These are phyloP conservation scores for Mycena alexandri DNA, from an alignment of 768 basidiomycete species.

Conservation along the genomic window DNA sequence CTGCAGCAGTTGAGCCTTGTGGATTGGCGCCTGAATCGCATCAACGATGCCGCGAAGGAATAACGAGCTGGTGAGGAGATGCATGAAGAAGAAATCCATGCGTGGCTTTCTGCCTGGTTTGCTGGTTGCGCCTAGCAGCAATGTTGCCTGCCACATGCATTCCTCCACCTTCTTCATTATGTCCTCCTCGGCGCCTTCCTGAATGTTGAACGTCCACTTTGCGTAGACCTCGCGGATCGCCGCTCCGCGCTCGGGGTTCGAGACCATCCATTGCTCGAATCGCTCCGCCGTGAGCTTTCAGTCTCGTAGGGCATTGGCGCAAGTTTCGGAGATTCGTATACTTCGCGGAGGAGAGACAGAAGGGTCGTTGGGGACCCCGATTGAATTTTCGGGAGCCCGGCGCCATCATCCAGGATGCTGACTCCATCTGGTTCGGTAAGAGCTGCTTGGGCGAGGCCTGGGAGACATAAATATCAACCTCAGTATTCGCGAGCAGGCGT, in stretches of 20 bases:
- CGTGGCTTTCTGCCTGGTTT: conserved; percentile 62
- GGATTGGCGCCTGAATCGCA: conserved; percentile 46
- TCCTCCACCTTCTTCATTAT: conserved; percentile 63
- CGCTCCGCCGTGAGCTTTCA: not conserved
- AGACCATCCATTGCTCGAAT: not conserved
- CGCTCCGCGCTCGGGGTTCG: conserved; percentile 9
- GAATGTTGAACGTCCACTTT: conserved; percentile 22
- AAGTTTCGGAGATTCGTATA: conserved; percentile 6
- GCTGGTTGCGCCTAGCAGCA: conserved; percentile 64
- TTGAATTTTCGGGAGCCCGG: conserved; percentile 18
- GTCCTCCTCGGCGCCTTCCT: conserved; percentile 35
- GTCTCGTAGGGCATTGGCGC: conserved; percentile 5
- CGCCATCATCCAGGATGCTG: conserved; percentile 13
- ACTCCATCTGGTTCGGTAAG: conserved; percentile 4
- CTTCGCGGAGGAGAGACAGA: conserved; percentile 21
- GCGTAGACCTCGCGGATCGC: conserved; percentile 21
- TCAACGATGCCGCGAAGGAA: conserved; percentile 61
- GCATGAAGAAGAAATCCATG: conserved; percentile 72
- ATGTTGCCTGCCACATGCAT: conserved; percentile 59
- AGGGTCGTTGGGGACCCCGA: conserved; percentile 7
- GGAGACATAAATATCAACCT: not conserved
- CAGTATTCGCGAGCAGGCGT: no score
- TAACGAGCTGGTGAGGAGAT: conserved; percentile 64
- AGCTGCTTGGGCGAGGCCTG: conserved; percentile 23
- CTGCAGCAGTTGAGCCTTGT: conserved; percentile 62